Base-by-base conservation (phyloP, 2,329 filamentous ascomycete species). In the Penicillium nordicum region DNA sequence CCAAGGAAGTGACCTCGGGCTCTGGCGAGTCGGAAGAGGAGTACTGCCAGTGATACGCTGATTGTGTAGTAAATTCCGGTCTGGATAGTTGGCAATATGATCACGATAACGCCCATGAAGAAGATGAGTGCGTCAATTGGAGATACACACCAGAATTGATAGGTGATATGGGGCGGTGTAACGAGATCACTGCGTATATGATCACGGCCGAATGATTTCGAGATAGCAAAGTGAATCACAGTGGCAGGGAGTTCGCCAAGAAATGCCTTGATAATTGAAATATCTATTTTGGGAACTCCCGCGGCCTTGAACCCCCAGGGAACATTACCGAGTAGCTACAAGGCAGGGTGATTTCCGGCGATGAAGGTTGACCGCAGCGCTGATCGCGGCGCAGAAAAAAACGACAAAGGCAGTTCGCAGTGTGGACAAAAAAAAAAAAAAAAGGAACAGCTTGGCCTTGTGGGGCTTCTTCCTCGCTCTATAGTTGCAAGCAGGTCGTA, bases 171-270 rank as follows among this genome's bases (percentile, higher is more conserved):
- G 2, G 92, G 92, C 0, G 90, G 85, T 0, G 91, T 94, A 70
- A 97, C 88, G 49, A 97, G 78, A 70, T 96, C 92, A 50, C 89
- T 88, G 92, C 92, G 71, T 97, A 92, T 60, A 97, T 95, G 64
- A 97, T 96, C 67, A 52, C 92, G 84, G 9, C 92, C 92, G 65
- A 97, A 97, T 0, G 92, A 96, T 72, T 97, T 97, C 7, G 92
- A 90, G 60, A 96, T 96, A 43, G n/a, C n/a, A n/a, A n/a, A n/a
- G n/a, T n/a, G n/a, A n/a, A n/a, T n/a, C n/a, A n/a, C n/a, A n/a
- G n/a, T n/a, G n/a, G n/a, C n/a, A n/a, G 92, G 92, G 4, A 97
- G 78, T 60, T 96, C 82, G 34, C 80, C 78, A 0, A 82, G 80
- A 67, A 96, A 90, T 1, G 83, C 75, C 2, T 77, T 80, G 68